Base-by-base conservation (phyloP, 805 yeast species). In the Millerago galiae region DNA sequence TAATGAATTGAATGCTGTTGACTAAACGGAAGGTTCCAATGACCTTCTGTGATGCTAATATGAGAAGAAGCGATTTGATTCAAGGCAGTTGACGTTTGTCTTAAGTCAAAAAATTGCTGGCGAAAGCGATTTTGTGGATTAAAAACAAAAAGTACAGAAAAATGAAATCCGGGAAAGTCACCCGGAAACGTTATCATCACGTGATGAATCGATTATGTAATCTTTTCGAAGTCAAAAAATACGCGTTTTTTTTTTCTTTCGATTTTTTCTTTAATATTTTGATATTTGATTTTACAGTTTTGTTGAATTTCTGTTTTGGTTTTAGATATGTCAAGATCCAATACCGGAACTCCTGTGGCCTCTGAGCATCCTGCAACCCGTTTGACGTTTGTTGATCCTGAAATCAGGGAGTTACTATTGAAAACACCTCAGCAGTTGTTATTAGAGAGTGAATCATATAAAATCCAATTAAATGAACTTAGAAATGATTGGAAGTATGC, bases 391-490 rank as follows among this genome's bases (percentile, higher is more conserved):
- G 53, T 61, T 3, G 52, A 51, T 30, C 67, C 58, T 2, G 74
- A 71, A n/a, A 52, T 61, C 24, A 60, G 57, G 35, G 46, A 42
- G 2, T 67, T 63, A 35, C 46, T 72, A 9, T 46, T 62, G 11
- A 68, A 63, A 46, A 65, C 74, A 0, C 76, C 77, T 7, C 52
- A 57, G 2, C 52, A 50, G 6, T 50, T 70, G 10, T 46, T 62
- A 12, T 56, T 70, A 7, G 77, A 72, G 46, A 63, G 61, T 35
- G 66, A 61, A 11, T 55, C 60, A 4, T 66, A 70, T 44, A 41
- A 41, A 13, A 37, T 41, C 2, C 59, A 55, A 33, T 44, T 71
- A 29, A 43, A 42, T 5, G 58, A 56, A 11, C 42, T 71, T 9
- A 55, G 75, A 50, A 59, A 58, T 42, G 59, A 66, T 37, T 60